phyloP scores from a whole-genome alignment of 441 rosid genomes.

The Populus tomentosa region DNA sequence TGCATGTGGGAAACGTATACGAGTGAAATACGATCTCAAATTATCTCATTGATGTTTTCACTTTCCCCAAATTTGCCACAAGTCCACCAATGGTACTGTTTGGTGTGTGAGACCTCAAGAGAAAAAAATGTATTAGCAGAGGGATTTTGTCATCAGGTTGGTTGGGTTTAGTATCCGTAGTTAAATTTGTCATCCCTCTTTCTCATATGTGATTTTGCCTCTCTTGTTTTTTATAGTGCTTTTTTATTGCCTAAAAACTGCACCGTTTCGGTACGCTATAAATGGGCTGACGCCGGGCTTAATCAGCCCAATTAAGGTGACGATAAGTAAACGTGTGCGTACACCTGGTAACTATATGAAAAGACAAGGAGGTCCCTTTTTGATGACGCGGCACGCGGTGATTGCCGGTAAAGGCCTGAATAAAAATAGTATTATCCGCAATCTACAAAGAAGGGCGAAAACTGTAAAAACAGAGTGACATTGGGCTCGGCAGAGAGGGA shows the following conservation, averaged over 20 bases:
- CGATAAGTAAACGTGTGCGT: neutral
- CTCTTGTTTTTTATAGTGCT: too few species aligned
- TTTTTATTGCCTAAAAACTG: neutral
- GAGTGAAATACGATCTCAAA: too few species aligned
- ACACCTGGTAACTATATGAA: neutral
- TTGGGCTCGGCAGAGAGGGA: neutral
- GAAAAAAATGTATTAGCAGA: too few species aligned
- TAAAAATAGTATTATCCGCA: neutral
- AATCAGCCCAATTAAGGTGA: neutral
- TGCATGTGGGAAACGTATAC: too few species aligned
- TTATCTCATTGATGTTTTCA: too few species aligned
- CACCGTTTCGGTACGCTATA: neutral
- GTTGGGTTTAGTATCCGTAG: too few species aligned
- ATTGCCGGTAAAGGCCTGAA: neutral
- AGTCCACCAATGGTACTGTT: too few species aligned
- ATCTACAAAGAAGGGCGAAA: constrained; percentile 2
- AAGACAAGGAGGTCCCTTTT: constrained; percentile 7
- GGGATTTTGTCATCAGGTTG: too few species aligned
- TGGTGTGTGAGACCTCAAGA: too few species aligned
- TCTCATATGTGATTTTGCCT: neutral
- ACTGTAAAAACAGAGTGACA: neutral
- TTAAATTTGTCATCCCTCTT: too few species aligned
- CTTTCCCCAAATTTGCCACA: too few species aligned
- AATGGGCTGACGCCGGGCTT: neutral
- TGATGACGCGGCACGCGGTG: constrained; percentile 11